Percentiles rank a stretch among this genome's conserved stretches.
Evolutionary conservation across 2,329 filamentous ascomycete species (phyloP).

Genomic region (Fusarium sp.): DNA sequence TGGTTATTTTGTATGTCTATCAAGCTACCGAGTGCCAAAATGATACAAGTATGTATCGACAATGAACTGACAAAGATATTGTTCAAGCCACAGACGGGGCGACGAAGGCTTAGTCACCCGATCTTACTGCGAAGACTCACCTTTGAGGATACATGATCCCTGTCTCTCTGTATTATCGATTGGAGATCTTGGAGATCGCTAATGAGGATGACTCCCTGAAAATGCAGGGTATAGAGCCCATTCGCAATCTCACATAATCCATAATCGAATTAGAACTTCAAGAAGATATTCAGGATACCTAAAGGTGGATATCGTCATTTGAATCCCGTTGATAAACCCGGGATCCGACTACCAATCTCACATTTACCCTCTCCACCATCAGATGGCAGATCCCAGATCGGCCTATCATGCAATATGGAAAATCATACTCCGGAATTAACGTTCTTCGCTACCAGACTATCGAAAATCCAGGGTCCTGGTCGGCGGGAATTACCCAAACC

Average conservation of each 20-base stretch:
- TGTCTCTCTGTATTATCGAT: background rate
- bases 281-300: rapidly evolving
- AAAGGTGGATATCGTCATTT: rapidly evolving
- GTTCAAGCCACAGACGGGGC: background rate
- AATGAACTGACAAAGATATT: background rate
- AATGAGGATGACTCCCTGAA: background rate
- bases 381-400: background rate
- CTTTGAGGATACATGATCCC: no score
- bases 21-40: no score
- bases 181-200: background rate
- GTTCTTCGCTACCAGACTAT: background rate
- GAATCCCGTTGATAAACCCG: background rate
- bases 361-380: background rate
- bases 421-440: rapidly evolving
- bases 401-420: background rate
- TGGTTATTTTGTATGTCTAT: no score
- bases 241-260: background rate
- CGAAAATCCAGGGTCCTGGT: background rate
- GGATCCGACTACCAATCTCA: background rate
- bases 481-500: background rate
- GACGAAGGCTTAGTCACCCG: background rate
- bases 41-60: background rate
- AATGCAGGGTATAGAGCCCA: rapidly evolving
- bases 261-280: rapidly evolving
- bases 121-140: no score